phyloP scores from a whole-genome alignment of 176 grass and related monocot genomes.

The barley (Hordeum vulgare) region MorexV3_pseudomolecules_assembly NC_058523.1:215628775-215629274 shows the following conservation, averaged over 20 bases:
- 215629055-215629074: no score
- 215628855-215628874: conserved; percentile 94
- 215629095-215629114: conserved; percentile 34
- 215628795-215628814: conserved; percentile 10
- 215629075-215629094: neutral
- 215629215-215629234: conserved; percentile 16
- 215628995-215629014: no score
- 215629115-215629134: conserved; percentile 68
- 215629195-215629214: conserved; percentile 73
- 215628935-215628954: no score
- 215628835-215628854: conserved; percentile 78
- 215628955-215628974: no score
- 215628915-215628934: no score
- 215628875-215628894: conserved; percentile 67
- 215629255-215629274: conserved; percentile 6
- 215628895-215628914: no score
- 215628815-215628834: conserved; percentile 79
- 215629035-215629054: no score
- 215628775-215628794: neutral
- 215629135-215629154: conserved; percentile 65
- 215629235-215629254: conserved; percentile 18
- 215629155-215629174: conserved; percentile 52
- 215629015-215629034: no score
- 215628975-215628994: no score
- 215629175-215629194: conserved; percentile 79